Evolutionary conservation across 116 monocot genomes (phyloP), one percentile per base, ranked within the genome.

Genomic region (Cymodocea nodosa): DNA sequence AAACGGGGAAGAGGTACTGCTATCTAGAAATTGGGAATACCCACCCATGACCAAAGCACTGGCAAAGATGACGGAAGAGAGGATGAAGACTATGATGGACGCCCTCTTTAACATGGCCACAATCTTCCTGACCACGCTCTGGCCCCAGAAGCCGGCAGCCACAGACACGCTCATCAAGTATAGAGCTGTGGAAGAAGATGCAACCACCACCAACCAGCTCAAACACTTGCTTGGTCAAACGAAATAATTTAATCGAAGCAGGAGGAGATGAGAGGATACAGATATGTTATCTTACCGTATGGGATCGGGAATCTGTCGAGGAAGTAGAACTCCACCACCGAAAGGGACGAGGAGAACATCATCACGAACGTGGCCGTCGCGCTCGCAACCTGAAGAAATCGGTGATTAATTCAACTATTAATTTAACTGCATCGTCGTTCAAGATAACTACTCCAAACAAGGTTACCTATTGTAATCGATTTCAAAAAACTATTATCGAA

Each of bases 321-420:
- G 70, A 99, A 86, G 79, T 92, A 92, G 74, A 99, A 99, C 73
- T 99, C 99, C 60, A 99, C 84, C 17, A 99, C 99, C 0, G 99
- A 99, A 1, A 99, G 81, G 6, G 99, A 99, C 2, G 99, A 89
- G 34, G 99, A 99, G 84, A 92, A 99, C 79, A 99, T 70, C 99
- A 99, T 99, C 57, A 99, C 92, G 69, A 99, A 99, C 56, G 92
- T 99, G 23, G 99, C 92, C 13, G 92, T 99, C 4, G 89, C 89
- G 63, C 99, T 99, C 11, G 92, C 99, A 52, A 99, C 99, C 98
- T 99, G 71, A 12, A 6, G 9, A 60, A 15, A 19, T 18, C 4
- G n/a, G n/a, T n/a, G n/a, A n/a, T n/a, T n/a, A n/a, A n/a, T n/a
- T n/a, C n/a, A n/a, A n/a, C n/a, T n/a, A n/a, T n/a, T n/a, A n/a